Percentiles rank a stretch among this genome's conserved stretches.
These are phyloP conservation scores for Tetrahymena elliotti DNA, from an alignment of 73 alveolate species.

Conservation along the genomic window DNA sequence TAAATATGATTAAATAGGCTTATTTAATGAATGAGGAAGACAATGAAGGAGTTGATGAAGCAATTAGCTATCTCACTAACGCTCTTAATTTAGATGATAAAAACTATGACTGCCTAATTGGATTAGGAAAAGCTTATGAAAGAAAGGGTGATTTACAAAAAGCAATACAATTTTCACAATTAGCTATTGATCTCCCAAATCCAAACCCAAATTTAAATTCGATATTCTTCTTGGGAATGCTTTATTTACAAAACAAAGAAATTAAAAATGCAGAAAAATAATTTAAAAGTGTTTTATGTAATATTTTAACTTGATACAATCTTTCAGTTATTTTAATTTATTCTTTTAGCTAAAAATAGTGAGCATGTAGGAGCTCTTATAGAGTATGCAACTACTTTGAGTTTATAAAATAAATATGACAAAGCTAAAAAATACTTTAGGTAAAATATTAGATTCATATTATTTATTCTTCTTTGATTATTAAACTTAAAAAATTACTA, in stretches of 20 bases:
- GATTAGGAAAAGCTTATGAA: conserved; percentile 73
- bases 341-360: conserved; percentile 5
- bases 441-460: not conserved
- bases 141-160: conserved; percentile 58
- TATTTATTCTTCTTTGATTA: no score
- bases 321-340: not conserved
- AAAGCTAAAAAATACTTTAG: conserved; percentile 77
- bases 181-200: conserved; percentile 60
- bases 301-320: not conserved
- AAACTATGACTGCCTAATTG: conserved; percentile 69
- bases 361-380: conserved; percentile 75
- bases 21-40: conserved; percentile 24
- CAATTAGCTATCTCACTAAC: conserved; percentile 51
- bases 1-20: not conserved
- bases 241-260: conserved; percentile 69
- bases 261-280: conserved; percentile 53
- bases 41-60: conserved; percentile 49
- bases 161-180: conserved; percentile 59
- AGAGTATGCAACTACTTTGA: conserved; percentile 71
- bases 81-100: conserved; percentile 64
- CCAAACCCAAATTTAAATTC: conserved; percentile 53
- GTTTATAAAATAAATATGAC: conserved; percentile 29
- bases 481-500: not conserved
- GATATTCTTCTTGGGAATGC: conserved; percentile 61
- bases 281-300: conserved; percentile 13